These are phyloP conservation scores for Candida glaebosa DNA, from an alignment of 805 yeast genomes.

Conservation along the genomic window DNA sequence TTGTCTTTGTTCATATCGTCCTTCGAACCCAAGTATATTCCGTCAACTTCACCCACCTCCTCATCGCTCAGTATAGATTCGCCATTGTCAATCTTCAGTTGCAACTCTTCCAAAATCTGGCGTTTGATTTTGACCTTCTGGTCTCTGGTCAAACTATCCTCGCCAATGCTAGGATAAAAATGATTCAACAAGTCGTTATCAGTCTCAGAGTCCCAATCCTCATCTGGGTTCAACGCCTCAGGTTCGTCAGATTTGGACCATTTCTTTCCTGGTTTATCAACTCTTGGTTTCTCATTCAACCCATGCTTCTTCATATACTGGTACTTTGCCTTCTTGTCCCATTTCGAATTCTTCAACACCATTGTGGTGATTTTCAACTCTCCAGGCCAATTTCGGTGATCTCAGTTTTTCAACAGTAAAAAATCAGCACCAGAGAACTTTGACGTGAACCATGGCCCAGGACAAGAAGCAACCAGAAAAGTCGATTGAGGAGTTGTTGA, in stretches of 20 bases:
- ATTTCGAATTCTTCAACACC: conserved; percentile 42
- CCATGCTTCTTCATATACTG: conserved; percentile 41
- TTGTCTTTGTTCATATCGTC: conserved; percentile 5
- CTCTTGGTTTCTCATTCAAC: conserved; percentile 12
- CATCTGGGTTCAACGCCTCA: conserved; percentile 27
- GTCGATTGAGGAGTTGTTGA: conserved; percentile 58
- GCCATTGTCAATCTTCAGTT: conserved; percentile 11
- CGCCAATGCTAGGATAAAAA: conserved; percentile 38
- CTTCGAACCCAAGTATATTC: conserved; percentile 36
- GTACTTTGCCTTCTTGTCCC: conserved; percentile 42
- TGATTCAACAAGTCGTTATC: conserved; percentile 39
- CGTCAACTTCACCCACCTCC: conserved; percentile 21
- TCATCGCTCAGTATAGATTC: conserved; percentile 8
- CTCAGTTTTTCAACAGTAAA: neutral
- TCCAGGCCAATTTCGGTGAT: neutral
- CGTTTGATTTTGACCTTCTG: conserved; percentile 33
- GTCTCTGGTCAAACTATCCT: conserved; percentile 27
- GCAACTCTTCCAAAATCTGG: conserved; percentile 29
- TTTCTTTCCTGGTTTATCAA: conserved; percentile 20
- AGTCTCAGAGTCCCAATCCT: conserved; percentile 39
- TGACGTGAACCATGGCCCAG: conserved; percentile 1
- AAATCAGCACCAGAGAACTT: neutral
- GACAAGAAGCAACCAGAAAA: conserved; percentile 19
- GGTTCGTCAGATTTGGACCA: conserved; percentile 31
- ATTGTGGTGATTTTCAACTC: conserved; percentile 13